These are phyloP conservation scores for Cladophialophora exuberans DNA, from an alignment of 2,329 filamentous ascomycete genomes.

Conservation along the genomic window DNA sequence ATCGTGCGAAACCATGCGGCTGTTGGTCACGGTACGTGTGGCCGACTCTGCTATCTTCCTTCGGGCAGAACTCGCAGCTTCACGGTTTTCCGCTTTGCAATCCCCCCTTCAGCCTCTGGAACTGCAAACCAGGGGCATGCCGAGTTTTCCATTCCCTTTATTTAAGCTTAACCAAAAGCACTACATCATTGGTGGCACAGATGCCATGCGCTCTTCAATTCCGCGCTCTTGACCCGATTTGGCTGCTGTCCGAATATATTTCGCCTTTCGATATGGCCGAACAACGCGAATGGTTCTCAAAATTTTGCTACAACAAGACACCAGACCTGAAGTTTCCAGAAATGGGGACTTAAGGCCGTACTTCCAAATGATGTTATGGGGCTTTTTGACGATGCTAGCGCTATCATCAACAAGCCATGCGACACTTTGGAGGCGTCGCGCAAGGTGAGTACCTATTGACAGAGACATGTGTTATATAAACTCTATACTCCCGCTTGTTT, in stretches of 20 bases:
- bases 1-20: background rate
- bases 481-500: background rate
- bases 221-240: slow-evolving; percentile 1
- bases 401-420: no score
- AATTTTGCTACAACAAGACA: no score
- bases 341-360: no score
- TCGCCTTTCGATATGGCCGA: slow-evolving; percentile 9
- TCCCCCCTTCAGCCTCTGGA: background rate
- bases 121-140: background rate
- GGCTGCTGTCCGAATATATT: background rate
- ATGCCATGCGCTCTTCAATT: background rate
- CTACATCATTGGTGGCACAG: slow-evolving; percentile 1
- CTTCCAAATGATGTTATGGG: no score
- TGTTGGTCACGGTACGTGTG: slow-evolving; percentile 5
- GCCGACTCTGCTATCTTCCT: background rate
- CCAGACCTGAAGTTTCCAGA: no score
- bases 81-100: background rate
- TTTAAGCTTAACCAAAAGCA: slow-evolving; percentile 8
- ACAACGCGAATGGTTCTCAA: background rate
- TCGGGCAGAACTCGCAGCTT: background rate
- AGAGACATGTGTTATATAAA: slow-evolving; percentile 1
- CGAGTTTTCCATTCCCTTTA: slow-evolving; percentile 6
- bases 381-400: no score
- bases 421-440: no score
- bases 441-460: background rate